phyloP scores from a whole-genome alignment of 192 early-diverging fungal species.

The Dimargaris xerosporica region DNA sequence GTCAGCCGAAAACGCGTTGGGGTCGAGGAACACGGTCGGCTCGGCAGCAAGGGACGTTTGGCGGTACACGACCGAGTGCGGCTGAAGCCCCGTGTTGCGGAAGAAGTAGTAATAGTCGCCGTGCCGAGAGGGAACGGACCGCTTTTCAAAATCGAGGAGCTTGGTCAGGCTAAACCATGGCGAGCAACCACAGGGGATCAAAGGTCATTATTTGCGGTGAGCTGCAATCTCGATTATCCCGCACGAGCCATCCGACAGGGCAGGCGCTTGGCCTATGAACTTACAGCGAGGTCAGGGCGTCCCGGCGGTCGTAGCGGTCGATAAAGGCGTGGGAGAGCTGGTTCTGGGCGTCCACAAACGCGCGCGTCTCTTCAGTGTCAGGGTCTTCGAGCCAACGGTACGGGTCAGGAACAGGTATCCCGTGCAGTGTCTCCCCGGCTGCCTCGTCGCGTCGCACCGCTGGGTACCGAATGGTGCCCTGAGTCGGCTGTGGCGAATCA shows the following conservation, averaged over 20 bases:
- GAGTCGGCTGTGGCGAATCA: no score
- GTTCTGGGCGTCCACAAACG: slow-evolving; percentile 49
- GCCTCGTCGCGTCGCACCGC: slow-evolving; percentile 32
- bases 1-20: slow-evolving; percentile 39
- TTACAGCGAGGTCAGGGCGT: slow-evolving; percentile 21
- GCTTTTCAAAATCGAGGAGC: slow-evolving; percentile 40
- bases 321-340: slow-evolving; percentile 29
- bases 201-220: background rate
- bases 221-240: no score
- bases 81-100: slow-evolving; percentile 42
- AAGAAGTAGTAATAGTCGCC: slow-evolving; percentile 51
- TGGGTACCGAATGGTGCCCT: slow-evolving; percentile 21
- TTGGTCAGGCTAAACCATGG: slow-evolving; percentile 28
- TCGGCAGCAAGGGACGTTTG: slow-evolving; percentile 25
- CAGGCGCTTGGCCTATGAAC: background rate
- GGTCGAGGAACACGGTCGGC: slow-evolving; percentile 31
- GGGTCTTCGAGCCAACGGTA: slow-evolving; percentile 57
- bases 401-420: slow-evolving; percentile 30
- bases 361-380: slow-evolving; percentile 38
- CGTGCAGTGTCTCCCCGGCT: slow-evolving; percentile 20
- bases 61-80: slow-evolving; percentile 42
- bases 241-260: no score
- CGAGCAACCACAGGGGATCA: slow-evolving; percentile 1
- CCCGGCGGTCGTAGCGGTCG: slow-evolving; percentile 20
- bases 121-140: slow-evolving; percentile 32